A percentile compares a stretch with the other conserved stretches of the same genome.
phyloP scores from a whole-genome alignment of 1,284 basidiomycete genomes.

The Ustilago trichophora region DNA sequence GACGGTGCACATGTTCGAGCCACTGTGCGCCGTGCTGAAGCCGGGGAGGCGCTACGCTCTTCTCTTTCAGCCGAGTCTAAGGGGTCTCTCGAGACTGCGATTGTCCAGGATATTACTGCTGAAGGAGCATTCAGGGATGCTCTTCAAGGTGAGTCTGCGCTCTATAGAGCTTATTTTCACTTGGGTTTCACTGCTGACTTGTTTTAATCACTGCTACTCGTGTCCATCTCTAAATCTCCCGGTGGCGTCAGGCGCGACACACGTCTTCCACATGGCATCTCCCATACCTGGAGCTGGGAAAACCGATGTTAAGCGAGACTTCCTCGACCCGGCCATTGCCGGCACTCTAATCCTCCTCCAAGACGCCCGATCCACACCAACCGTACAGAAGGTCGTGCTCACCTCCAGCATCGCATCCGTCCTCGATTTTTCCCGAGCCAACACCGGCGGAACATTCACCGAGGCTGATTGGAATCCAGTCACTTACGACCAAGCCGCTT shows the following conservation, averaged over 20 bases:
- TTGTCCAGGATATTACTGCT: conserved; percentile 7
- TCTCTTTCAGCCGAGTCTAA: neutral
- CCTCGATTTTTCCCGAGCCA: neutral
- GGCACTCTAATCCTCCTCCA: conserved; percentile 1
- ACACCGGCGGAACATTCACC: neutral
- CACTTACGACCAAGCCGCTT: conserved; percentile 3
- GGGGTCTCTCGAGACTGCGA: conserved; percentile 6
- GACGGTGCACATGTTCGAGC: neutral
- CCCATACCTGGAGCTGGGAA: conserved; percentile 9
- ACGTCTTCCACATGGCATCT: conserved; percentile 19
- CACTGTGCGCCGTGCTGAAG: conserved; percentile 1
- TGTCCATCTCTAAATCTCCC: neutral
- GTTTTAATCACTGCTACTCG: too few relatives aligned
- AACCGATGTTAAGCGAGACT: conserved; percentile 8
- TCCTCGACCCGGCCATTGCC: conserved; percentile 5
- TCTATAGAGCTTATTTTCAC: too few relatives aligned
- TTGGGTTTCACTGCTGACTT: too few relatives aligned
- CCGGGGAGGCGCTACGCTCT: neutral
- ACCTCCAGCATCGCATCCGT: neutral
- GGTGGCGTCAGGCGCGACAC: neutral
- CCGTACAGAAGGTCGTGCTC: conserved; percentile 4
- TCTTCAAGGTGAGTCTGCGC: neutral
- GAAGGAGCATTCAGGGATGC: neutral
- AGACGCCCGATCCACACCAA: neutral
- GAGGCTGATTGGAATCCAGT: conserved; percentile 10